Conservation (phyloP, 1,284 basidiomycete genomes). For the Trichosporon sp. region DNA sequence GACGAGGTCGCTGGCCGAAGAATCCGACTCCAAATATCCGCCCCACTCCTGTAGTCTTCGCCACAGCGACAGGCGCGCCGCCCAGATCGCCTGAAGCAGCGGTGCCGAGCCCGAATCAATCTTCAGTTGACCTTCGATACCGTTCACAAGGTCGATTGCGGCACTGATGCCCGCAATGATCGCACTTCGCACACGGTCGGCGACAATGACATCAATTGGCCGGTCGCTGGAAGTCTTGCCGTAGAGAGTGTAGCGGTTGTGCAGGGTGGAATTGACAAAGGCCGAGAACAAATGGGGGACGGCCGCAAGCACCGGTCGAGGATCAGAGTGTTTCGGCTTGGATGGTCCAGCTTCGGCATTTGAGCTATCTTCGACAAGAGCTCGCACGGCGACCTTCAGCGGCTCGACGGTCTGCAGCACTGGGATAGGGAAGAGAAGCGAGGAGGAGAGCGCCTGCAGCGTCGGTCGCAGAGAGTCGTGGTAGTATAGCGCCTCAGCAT, state of each 20-base stretch:
- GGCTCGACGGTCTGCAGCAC: conserved; percentile 26
- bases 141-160: conserved; percentile 19
- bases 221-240: conserved; percentile 22
- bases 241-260: conserved; percentile 34
- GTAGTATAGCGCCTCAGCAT: conserved; percentile 16
- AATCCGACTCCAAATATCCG: conserved; percentile 44
- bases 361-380: conserved; percentile 1
- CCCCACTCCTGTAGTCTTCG: conserved; percentile 34
- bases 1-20: conserved; percentile 26
- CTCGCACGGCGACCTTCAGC: conserved; percentile 11
- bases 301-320: conserved; percentile 15
- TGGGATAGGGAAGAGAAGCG: conserved; percentile 29
- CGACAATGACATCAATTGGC: conserved; percentile 24
- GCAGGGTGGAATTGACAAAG: conserved; percentile 24
- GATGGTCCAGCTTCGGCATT: not conserved
- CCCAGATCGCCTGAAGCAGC: conserved; percentile 16
- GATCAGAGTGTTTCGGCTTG: not conserved
- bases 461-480: conserved; percentile 18
- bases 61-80: conserved; percentile 29
- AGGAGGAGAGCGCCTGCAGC: conserved; percentile 18
- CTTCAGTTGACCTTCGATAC: conserved; percentile 14
- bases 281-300: conserved; percentile 26
- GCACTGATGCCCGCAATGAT: conserved; percentile 25
- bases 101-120: not conserved
- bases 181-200: conserved; percentile 31